Evolutionary conservation across 73 alveolate species (phyloP).

Genomic region (Tetrahymena thermophila): DNA sequence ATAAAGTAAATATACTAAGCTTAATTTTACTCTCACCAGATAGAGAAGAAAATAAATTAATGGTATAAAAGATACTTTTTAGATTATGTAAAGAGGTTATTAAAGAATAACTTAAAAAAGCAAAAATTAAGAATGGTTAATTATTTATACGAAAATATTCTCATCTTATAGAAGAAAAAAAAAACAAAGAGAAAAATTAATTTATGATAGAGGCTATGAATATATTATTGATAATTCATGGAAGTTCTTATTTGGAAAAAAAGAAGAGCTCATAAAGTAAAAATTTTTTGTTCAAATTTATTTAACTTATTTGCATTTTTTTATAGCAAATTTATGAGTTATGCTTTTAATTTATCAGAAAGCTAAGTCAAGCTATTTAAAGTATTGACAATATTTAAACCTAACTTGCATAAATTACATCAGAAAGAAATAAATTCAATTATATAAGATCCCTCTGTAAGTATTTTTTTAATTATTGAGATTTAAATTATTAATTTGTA

Average conservation of each 20-base stretch:
- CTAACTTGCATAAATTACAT: neutral
- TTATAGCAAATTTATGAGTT: neutral
- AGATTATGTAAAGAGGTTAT: neutral
- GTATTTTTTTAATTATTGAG: neutral
- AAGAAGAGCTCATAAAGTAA: neutral
- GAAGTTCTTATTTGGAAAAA: neutral
- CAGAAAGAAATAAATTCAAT: neutral
- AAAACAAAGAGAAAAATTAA: neutral
- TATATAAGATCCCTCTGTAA: neutral
- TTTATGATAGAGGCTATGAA: neutral
- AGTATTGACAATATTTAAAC: neutral
- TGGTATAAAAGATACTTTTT: neutral
- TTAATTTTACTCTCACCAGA: neutral
- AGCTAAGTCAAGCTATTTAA: neutral
- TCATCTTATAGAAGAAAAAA: neutral
- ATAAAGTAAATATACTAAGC: neutral
- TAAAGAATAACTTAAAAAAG: neutral
- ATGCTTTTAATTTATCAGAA: neutral
- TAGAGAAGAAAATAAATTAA: neutral
- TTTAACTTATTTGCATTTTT: neutral
- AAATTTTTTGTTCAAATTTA: neutral
- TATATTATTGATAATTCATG: neutral
- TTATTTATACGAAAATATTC: neutral
- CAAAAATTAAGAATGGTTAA: neutral
- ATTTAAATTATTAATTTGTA: neutral